phyloP scores from a whole-genome alignment of 2,329 filamentous ascomycete species.

The Aspergillus jensenii region DNA sequence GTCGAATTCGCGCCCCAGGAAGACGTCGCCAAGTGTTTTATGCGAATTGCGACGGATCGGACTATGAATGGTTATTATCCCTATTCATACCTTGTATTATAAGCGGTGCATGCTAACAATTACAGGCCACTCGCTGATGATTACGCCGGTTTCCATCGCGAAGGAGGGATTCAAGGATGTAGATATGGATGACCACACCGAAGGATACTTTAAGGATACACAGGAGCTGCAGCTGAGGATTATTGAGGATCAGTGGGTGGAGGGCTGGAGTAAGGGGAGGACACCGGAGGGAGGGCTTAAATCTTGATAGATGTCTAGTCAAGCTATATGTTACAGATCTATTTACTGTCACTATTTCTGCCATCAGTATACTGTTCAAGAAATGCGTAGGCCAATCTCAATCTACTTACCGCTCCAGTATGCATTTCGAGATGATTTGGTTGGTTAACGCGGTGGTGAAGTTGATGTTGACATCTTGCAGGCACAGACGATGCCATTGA shows the following conservation, averaged over 20 bases:
- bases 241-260: slow-evolving; percentile 44
- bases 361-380: too few relatives aligned
- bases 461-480: too few relatives aligned
- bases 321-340: too few relatives aligned
- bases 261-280: slow-evolving; percentile 21
- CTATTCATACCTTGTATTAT: too few relatives aligned
- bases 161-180: slow-evolving; percentile 44
- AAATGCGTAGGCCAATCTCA: too few relatives aligned
- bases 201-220: slow-evolving; percentile 42
- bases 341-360: too few relatives aligned
- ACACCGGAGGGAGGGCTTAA: slow-evolving; percentile 12
- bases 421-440: too few relatives aligned
- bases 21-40: slow-evolving; percentile 12
- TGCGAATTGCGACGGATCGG: slow-evolving; percentile 34
- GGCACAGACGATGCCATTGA: too few relatives aligned
- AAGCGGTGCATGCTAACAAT: too few relatives aligned
- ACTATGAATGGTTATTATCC: slow-evolving; percentile 27
- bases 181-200: slow-evolving; percentile 39
- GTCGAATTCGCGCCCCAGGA: slow-evolving; percentile 14
- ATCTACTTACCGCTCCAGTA: too few relatives aligned
- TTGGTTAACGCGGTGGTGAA: too few relatives aligned
- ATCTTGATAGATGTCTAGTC: too few relatives aligned
- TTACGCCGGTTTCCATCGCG: slow-evolving; percentile 37
- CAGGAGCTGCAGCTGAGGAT: slow-evolving; percentile 43
- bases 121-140: slow-evolving; percentile 41